Evolutionary conservation across 176 grass and related monocot genomes (phyloP).

Genomic region (Aegilops bicornis): DNA sequence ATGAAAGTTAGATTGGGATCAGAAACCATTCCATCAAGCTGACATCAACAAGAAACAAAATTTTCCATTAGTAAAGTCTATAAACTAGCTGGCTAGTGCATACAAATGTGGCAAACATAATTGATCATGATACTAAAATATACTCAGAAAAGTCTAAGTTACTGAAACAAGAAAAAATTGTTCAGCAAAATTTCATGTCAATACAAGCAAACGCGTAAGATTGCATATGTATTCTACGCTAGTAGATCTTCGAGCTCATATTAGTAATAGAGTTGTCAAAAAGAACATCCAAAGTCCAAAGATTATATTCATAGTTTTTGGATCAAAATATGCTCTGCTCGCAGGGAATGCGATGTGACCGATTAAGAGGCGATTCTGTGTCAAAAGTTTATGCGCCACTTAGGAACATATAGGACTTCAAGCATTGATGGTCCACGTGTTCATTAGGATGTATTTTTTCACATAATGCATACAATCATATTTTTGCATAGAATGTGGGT

Average conservation of each 20-base stretch:
- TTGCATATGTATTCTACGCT: not conserved
- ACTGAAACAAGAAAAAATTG: not conserved
- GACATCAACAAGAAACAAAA: not conserved
- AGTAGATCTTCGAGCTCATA: not conserved
- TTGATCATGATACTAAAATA: not conserved
- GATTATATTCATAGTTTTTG: not conserved
- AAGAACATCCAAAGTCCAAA: not conserved
- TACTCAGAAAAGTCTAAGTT: not conserved
- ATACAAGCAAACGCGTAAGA: not conserved
- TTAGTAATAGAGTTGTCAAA: not conserved
- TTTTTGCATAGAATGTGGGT: no score
- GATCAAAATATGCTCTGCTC: not conserved
- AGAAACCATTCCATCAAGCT: not conserved
- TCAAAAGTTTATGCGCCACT: not conserved
- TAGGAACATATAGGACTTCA: no score
- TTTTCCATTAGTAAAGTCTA: not conserved
- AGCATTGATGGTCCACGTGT: no score
- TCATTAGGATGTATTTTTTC: no score
- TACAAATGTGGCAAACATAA: not conserved
- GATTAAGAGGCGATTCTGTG: not conserved
- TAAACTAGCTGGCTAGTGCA: not conserved
- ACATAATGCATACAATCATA: no score
- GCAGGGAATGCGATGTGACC: not conserved
- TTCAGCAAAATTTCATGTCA: not conserved
- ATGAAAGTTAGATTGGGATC: not conserved